These are phyloP conservation scores for Blastocystis sp. DNA, from an alignment of 352 stramenopile genomes.

Conservation along the genomic window DNA sequence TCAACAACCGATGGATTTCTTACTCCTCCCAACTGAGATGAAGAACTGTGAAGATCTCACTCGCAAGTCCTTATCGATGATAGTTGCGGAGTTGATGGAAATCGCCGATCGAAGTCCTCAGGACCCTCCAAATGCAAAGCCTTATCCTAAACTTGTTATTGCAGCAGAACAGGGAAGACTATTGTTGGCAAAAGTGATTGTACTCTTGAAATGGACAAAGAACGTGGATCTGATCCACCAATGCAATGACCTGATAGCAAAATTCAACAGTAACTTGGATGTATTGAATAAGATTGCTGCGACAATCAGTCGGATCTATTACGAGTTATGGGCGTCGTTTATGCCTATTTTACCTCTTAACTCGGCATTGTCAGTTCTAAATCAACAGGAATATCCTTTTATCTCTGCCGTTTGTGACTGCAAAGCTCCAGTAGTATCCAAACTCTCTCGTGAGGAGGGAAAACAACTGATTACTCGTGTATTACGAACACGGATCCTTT, in stretches of 20 bases:
- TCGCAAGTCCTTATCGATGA: background rate
- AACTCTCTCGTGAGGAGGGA: slow-evolving; percentile 12
- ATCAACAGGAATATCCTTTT: slow-evolving; percentile 28
- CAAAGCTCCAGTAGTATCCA: background rate
- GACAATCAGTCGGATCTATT: background rate
- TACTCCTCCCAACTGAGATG: slow-evolving; percentile 12
- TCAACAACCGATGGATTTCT: background rate
- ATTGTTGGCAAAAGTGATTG: slow-evolving; percentile 15
- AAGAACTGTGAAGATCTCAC: slow-evolving; percentile 28
- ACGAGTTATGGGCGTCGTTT: background rate
- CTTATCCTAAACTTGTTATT: background rate
- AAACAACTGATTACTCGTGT: slow-evolving; percentile 44
- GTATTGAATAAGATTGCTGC: slow-evolving; percentile 4
- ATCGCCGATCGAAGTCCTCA: background rate
- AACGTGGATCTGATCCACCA: slow-evolving; percentile 20
- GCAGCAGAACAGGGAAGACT: background rate
- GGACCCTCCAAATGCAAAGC: background rate
- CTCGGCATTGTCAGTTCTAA: slow-evolving; percentile 28
- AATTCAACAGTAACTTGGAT: slow-evolving; percentile 7
- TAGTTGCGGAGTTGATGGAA: slow-evolving; percentile 45
- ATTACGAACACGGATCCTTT: slow-evolving; percentile 7
- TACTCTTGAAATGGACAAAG: slow-evolving; percentile 54
- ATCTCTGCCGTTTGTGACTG: slow-evolving; percentile 33
- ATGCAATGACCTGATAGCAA: background rate
- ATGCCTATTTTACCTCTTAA: slow-evolving; percentile 45